These are phyloP conservation scores for Conringia planisiliqua DNA, from an alignment of 345 rosid species.

Conservation along the genomic window DNA sequence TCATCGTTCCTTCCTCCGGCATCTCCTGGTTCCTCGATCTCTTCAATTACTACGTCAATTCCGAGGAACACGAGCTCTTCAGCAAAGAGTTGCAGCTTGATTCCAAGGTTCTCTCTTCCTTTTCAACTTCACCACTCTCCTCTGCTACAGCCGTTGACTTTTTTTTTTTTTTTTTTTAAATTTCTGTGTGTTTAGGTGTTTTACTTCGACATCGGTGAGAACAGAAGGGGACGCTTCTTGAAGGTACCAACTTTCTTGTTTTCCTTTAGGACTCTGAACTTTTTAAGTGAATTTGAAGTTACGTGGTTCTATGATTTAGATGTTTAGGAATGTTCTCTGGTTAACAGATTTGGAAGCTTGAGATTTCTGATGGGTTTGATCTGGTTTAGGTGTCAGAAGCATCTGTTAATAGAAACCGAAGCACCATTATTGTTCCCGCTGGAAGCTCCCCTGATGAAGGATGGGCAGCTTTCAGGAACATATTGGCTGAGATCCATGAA, in stretches of 20 bases:
- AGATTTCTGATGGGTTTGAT: slow-evolving; percentile 13
- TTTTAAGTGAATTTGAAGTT: background rate
- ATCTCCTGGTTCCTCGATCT: slow-evolving; percentile 98
- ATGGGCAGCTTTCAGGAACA: slow-evolving; percentile 94
- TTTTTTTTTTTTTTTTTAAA: background rate
- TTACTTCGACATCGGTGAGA: slow-evolving; percentile 96
- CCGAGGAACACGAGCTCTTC: slow-evolving; percentile 84
- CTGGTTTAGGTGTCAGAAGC: slow-evolving; percentile 84
- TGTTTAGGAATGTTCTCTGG: background rate
- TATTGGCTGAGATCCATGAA: slow-evolving; percentile 85
- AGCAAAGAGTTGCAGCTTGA: slow-evolving; percentile 98
- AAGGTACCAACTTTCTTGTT: slow-evolving; percentile 46
- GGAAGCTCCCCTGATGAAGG: slow-evolving; percentile 90
- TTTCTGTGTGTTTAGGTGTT: slow-evolving; percentile 51
- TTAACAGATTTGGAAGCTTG: background rate
- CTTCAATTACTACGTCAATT: slow-evolving; percentile 88
- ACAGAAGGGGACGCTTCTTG: slow-evolving; percentile 90
- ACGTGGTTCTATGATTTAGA: background rate
- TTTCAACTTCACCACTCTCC: background rate
- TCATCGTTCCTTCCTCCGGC: slow-evolving; percentile 95
- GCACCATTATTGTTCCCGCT: slow-evolving; percentile 95
- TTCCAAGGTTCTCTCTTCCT: slow-evolving; percentile 51
- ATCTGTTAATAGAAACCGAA: slow-evolving; percentile 88
- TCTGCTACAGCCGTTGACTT: slow-evolving; percentile 20
- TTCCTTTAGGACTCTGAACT: background rate